Conservation (phyloP, 1,284 basidiomycete species). For the Malassezia vespertilionis region DNA sequence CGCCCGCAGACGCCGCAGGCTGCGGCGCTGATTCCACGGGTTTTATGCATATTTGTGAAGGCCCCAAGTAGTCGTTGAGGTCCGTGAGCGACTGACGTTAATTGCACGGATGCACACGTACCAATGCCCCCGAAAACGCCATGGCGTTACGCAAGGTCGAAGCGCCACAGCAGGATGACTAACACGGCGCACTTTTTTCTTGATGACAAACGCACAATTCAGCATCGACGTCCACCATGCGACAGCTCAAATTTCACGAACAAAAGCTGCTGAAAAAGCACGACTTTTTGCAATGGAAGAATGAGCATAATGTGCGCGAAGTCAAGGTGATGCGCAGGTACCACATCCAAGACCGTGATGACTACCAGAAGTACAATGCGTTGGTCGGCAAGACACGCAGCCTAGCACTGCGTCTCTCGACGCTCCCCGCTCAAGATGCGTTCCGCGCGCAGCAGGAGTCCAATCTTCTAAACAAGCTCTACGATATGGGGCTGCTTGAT, state of each 20-base stretch:
- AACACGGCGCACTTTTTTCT: background rate
- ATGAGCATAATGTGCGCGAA: conserved; percentile 82
- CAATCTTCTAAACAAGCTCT: conserved; percentile 81
- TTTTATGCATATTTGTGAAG: conserved; percentile 94
- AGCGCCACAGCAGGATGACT: background rate
- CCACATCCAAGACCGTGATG: conserved; percentile 61
- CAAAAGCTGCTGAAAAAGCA: conserved; percentile 48
- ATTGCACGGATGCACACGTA: conserved; percentile 19
- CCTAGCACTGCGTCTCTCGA: conserved; percentile 73
- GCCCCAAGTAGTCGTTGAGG: conserved; percentile 94
- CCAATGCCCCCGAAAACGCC: conserved; percentile 81
- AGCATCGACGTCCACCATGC: conserved; percentile 21
- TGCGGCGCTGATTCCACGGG: conserved; percentile 59
- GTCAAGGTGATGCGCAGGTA: conserved; percentile 90
- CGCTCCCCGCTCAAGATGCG: conserved; percentile 79
- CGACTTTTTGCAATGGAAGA: conserved; percentile 70
- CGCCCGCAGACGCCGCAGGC: conserved; percentile 48
- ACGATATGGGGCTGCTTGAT: conserved; percentile 85
- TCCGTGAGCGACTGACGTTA: conserved; percentile 58
- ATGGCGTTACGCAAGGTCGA: conserved; percentile 54
- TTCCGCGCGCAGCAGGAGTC: conserved; percentile 75
- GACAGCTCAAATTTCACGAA: conserved; percentile 46
- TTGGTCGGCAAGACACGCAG: conserved; percentile 77
- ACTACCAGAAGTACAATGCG: conserved; percentile 98
- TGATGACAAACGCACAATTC: background rate